Evolutionary conservation across 1,284 basidiomycete species (phyloP), one percentile per base, ranked within the genome.

Genomic region (Amylostereum areolatum): DNA sequence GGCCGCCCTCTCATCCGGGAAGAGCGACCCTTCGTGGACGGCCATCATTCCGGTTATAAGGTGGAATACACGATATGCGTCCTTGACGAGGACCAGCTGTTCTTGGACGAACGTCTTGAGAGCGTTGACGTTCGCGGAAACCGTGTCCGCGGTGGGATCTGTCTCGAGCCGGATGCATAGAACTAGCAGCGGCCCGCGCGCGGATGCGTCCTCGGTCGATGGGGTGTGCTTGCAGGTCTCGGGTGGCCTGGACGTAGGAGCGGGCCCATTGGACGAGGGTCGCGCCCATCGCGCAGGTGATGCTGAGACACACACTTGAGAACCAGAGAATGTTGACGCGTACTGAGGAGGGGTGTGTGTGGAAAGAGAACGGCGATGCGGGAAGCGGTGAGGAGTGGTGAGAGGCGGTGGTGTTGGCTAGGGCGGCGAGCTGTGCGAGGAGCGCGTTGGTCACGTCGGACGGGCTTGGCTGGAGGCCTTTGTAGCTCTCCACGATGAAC

Each of bases 401-500:
- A n/a, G n/a, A 8, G 8, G 33, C 33, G 33, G n/a, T 35, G 29
- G 54, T 53, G 27, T 57, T 47, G 10, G 40, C 35, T 29, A 59
- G 54, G 28, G 56, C 41, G 18, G 31, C 30, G 25, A 52, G 52
- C 29, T 57, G 48, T 12, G 40, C 35, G 28, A 59, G 54, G 28
- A 57, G 43, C 18, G 31, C 30, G 25, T 50, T 49, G 1, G 48
- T 53, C 2, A 39, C 37, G 31, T 56, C 48, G 5, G 29, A 39
- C 10, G 50, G 47, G 43, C 57, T 51, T 4, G 44, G 48, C 28
- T 48, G 43, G 24, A 62, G 50, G 52, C 52, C 51, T 12, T 53
- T 44, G 45, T 57, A 57, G 29, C 57, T 53, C 50, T 59, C 56
- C 27, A 57, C 46, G 25, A 57, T 40, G 45, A 61, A 61, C 1